phyloP scores from a whole-genome alignment of 768 basidiomycete species.

The Boletus pseudopeckii region DNA sequence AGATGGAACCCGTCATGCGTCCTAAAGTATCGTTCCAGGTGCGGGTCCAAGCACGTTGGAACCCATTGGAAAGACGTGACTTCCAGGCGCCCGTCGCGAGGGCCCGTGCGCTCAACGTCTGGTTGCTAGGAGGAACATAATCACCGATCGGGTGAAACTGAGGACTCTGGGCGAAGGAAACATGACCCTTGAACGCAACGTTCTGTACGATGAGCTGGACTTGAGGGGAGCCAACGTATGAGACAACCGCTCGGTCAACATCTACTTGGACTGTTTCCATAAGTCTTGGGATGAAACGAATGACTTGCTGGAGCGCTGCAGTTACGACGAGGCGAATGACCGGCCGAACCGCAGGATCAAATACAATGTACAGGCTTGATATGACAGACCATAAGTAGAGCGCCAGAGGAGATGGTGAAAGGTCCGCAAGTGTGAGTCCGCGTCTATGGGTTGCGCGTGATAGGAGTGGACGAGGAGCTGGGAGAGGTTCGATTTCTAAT shows the following conservation, averaged over 20 bases:
- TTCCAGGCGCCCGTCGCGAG: constrained; percentile 59
- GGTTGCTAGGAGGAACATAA: constrained; percentile 10
- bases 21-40: constrained; percentile 73
- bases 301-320: constrained; percentile 51
- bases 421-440: constrained; percentile 41
- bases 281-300: constrained; percentile 64
- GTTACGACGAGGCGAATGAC: constrained; percentile 54
- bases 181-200: constrained; percentile 49
- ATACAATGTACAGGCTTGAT: constrained; percentile 37
- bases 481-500: constrained; percentile 41
- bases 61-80: constrained; percentile 54
- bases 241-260: constrained; percentile 51
- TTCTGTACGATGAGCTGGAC: constrained; percentile 49
- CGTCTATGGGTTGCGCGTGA: constrained; percentile 33
- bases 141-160: constrained; percentile 21
- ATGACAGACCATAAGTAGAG: constrained; percentile 32
- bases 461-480: constrained; percentile 11
- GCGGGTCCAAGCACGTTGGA: constrained; percentile 61
- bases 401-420: constrained; percentile 36
- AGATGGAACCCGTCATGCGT: constrained; percentile 53
- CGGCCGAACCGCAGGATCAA: constrained; percentile 64
- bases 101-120: constrained; percentile 35
- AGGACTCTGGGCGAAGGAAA: constrained; percentile 53
- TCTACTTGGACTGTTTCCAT: constrained; percentile 69
- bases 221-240: constrained; percentile 49